Evolutionary conservation across 2,329 filamentous ascomycete species (phyloP), one percentile per base, ranked within the genome.

Genomic region (Hirsutella thompsonii): DNA sequence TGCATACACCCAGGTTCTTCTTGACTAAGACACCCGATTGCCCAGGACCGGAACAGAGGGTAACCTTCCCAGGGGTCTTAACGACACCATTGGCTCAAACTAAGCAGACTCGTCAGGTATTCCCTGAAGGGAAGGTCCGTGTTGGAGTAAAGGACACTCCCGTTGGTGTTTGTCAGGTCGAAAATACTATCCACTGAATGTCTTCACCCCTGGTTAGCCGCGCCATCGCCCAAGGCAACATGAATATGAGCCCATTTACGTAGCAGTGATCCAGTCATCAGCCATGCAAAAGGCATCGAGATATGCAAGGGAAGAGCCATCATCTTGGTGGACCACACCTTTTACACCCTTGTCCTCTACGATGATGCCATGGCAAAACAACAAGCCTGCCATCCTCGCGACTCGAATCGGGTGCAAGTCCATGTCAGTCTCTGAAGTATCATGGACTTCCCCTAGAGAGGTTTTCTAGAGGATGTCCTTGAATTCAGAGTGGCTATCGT

Each of bases 401-500:
- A 19, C 18, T 14, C 28, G 26, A 14, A 39, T 39, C 3, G n/a
- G 18, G 11, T 23, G 18, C 21, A 39, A n/a, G n/a, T 39, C 37
- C 21, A 39, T 8, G n/a, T 39, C 37, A 21, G 6, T 23, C 3
- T 39, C 37, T 19, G 37, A 32, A 14, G 14, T 19, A 33, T 39
- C 23, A 20, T 20, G 28, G 18, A 13, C 19, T 33, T 39, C 19
- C 10, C 18, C 14, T 3, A n/a, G 2, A 21, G 33, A 43, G 20
- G 29, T 29, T n/a, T 36, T 29, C 33, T 14, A 34, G 18, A 36
- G 36, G 33, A 40, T 16, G 33, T 26, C 32, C 18, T 40, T 21
- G 32, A 36, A 32, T n/a, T 40, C 33, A 16, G 8, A 16, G 20
- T 21, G 20, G 26, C 47, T 44, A 16, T 43, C 40, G 34, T 48